phyloP scores from a whole-genome alignment of 306 rosid species.

The Gillenia trifoliata region DNA sequence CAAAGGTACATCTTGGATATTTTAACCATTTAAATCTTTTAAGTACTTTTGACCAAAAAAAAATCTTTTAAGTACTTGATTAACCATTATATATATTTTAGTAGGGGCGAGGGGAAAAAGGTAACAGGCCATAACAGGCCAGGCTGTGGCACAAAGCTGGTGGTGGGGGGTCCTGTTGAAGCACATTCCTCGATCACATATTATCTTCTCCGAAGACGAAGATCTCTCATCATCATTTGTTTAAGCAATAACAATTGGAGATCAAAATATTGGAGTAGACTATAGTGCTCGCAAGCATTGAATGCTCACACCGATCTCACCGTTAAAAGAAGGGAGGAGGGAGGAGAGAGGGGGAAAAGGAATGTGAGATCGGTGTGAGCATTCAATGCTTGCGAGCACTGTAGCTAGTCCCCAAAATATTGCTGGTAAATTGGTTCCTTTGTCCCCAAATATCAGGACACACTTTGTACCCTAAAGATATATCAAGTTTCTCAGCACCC shows the following conservation, averaged over 20 bases:
- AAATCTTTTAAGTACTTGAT: no score
- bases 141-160: constrained; percentile 1
- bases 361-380: no score
- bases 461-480: constrained; percentile 54
- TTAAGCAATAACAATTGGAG: background rate
- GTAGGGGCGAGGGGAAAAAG: background rate
- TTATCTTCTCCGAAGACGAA: background rate
- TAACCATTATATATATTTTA: no score
- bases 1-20: background rate
- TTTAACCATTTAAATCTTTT: background rate
- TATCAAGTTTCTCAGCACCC: constrained; percentile 31
- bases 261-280: constrained; percentile 23
- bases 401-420: no score
- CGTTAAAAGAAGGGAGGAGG: no score
- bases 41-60: no score
- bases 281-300: no score
- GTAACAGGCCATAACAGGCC: constrained; percentile 3
- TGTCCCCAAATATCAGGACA: constrained; percentile 45
- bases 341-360: no score
- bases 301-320: no score
- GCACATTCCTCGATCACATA: constrained; percentile 20
- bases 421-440: constrained; percentile 31
- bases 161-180: constrained; percentile 33
- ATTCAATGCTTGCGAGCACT: no score
- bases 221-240: background rate